Base-by-base conservation (phyloP, 2,329 filamentous ascomycete genomes). In the Pseudogymnoascus sp. region DNA sequence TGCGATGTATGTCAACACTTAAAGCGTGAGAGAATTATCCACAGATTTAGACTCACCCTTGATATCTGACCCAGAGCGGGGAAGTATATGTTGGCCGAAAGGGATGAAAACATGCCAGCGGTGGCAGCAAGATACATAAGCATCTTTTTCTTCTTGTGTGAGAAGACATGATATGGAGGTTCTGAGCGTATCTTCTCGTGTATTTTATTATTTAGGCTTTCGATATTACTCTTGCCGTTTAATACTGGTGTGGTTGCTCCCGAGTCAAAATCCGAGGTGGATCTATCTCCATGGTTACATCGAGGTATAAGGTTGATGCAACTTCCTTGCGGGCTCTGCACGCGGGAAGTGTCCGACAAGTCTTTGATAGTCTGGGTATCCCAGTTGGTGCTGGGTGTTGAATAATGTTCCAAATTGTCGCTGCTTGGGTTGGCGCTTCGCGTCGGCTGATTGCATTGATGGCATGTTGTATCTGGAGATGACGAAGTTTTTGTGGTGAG, bases 51-150 rank as follows among this genome's bases (percentile, higher is more conserved):
- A 64, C 63, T 36, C 64, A 73, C 74, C 59, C 67, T 61, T 6
- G 75, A 70, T 14, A 80, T 73, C 2, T 70, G 64, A 47, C 74
- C 71, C 4, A 80, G 64, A 0, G 77, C 74, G 0, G 79, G 78
- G 58, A 79, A 74, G 69, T 81, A 82, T 58, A 83, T 81, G 62
- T 78, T 80, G 33, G 76, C 76, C 3, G 79, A 79, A 11, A 80
- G 65, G 1, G 81, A 80, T 2, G 80, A 81, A 70, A 84, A 82
- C 30, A 83, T 71, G 1, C 77, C 78, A 1, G 79, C 81, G 1
- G 79, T 67, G 1, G 79, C 76, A 22, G 81, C 76, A 58, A 79
- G 78, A 67, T 76, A 73, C 22, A 81, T 75, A 35, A 82, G 75
- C 63, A 76, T 67, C 62, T 76, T 73, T 67, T 80, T 81, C 65